These are phyloP conservation scores for Lecanicillium sp. DNA, from an alignment of 2,329 filamentous ascomycete genomes.

Conservation along the genomic window DNA sequence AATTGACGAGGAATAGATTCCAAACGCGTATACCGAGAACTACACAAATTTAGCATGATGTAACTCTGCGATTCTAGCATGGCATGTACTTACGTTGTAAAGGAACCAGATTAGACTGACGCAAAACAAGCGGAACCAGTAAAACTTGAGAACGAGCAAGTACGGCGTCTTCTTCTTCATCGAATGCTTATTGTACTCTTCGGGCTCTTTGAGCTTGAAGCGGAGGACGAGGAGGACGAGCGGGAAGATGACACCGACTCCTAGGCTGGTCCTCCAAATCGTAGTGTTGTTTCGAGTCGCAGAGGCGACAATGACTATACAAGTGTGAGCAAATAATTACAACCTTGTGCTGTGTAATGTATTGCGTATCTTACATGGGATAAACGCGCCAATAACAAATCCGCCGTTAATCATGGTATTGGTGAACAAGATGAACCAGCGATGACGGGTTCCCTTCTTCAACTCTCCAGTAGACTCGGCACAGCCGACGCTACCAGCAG, in stretches of 20 bases:
- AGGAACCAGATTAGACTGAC: conserved; percentile 79
- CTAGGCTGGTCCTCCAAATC: conserved; percentile 77
- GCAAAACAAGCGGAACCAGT: conserved; percentile 62
- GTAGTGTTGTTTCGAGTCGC: conserved; percentile 56
- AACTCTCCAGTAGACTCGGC: conserved; percentile 81
- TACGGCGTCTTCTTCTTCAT: conserved; percentile 57
- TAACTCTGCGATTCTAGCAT: background rate
- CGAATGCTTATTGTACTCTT: conserved; percentile 63
- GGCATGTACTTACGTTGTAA: conserved; percentile 49
- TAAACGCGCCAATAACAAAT: conserved; percentile 72
- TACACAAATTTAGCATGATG: conserved; percentile 10
- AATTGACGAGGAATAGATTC: conserved; percentile 76
- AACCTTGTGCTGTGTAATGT: no score
- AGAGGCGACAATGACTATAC: conserved; percentile 40
- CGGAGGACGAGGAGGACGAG: conserved; percentile 63
- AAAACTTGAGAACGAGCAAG: conserved; percentile 50
- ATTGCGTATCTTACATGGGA: conserved; percentile 42
- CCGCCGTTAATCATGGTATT: conserved; percentile 80
- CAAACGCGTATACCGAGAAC: conserved; percentile 79
- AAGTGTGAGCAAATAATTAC: background rate
- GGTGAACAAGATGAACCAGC: conserved; percentile 87
- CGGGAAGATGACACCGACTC: conserved; percentile 71
- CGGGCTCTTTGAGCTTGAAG: conserved; percentile 66
- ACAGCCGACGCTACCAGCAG: conserved; percentile 73
- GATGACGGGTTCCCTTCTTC: conserved; percentile 70